phyloP scores from a whole-genome alignment of 2,329 filamentous ascomycete species.

The Fusarium austroafricanum region DNA sequence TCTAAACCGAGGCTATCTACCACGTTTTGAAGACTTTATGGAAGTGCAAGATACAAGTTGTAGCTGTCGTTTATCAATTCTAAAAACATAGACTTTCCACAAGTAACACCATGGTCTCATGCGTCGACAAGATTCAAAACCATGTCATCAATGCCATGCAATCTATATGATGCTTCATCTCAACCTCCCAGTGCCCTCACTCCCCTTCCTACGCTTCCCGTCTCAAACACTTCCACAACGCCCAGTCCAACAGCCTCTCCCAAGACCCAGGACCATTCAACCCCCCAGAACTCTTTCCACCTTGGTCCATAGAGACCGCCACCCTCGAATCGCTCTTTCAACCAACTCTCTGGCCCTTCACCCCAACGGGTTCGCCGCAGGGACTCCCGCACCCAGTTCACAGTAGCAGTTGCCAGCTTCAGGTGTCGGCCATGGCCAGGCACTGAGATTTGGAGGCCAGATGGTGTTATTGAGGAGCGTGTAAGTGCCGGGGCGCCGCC shows the following conservation, averaged over 20 bases:
- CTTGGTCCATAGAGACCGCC: constrained; percentile 57
- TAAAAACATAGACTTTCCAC: background rate
- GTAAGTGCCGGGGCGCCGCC: constrained; percentile 53
- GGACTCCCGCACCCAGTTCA: constrained; percentile 70
- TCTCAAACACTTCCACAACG: constrained; percentile 79
- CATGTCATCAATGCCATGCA: background rate
- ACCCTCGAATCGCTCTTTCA: constrained; percentile 78
- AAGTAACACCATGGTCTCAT: constrained; percentile 1
- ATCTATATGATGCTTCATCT: constrained; percentile 5
- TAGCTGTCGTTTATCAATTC: background rate
- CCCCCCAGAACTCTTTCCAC: constrained; percentile 77
- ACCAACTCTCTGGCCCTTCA: constrained; percentile 70
- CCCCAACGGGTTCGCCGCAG: constrained; percentile 69
- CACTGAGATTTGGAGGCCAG: constrained; percentile 67
- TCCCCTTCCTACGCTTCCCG: constrained; percentile 76
- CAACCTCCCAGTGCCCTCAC: constrained; percentile 60
- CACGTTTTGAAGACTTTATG: background rate
- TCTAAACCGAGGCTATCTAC: background rate
- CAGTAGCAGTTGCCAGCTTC: constrained; percentile 70
- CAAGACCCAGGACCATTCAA: constrained; percentile 77
- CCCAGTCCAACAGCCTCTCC: constrained; percentile 78
- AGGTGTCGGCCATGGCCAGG: constrained; percentile 75
- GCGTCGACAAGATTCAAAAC: background rate
- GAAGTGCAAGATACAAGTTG: background rate
- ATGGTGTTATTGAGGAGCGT: constrained; percentile 35